These are phyloP conservation scores for Sugiyamaella boreocaroliniensis DNA, from an alignment of 805 yeast species.

Conservation along the genomic window DNA sequence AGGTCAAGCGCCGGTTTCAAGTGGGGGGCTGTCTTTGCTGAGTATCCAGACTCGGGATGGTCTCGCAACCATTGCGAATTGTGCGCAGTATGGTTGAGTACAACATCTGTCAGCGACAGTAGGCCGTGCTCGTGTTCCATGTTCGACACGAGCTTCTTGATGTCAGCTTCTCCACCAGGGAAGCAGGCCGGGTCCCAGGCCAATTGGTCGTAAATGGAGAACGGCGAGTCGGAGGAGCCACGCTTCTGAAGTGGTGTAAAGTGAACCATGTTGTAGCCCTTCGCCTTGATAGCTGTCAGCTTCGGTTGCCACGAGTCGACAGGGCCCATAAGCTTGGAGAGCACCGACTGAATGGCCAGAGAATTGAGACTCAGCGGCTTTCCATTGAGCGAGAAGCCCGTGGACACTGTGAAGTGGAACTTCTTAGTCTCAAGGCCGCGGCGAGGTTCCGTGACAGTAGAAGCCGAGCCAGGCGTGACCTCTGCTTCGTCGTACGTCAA, in stretches of 20 bases:
- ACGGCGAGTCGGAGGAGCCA: conserved; percentile 89
- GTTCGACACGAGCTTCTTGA: conserved; percentile 41
- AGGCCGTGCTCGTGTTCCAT: conserved; percentile 53
- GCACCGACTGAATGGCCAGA: conserved; percentile 73
- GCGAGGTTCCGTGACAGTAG: background rate
- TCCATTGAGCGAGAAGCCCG: conserved; percentile 54
- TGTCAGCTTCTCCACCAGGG: conserved; percentile 45
- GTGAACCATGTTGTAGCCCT: conserved; percentile 93
- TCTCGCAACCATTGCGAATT: conserved; percentile 79
- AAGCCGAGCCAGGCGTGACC: conserved; percentile 15
- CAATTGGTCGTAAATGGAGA: conserved; percentile 83
- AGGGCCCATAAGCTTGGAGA: conserved; percentile 88
- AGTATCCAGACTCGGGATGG: conserved; percentile 89
- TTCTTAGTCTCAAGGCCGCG: conserved; percentile 39
- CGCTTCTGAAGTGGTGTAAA: conserved; percentile 89
- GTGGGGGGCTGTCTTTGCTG: conserved; percentile 83
- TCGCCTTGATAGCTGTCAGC: conserved; percentile 53
- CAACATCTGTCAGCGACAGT: conserved; percentile 82
- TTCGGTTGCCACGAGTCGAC: conserved; percentile 57
- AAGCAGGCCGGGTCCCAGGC: conserved; percentile 65
- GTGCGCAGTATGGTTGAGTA: conserved; percentile 90
- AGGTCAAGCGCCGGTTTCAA: conserved; percentile 75
- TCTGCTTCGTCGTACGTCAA: conserved; percentile 43
- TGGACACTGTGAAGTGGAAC: conserved; percentile 69
- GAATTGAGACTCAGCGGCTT: conserved; percentile 64